These are phyloP conservation scores for Eucalyptus curtisii DNA, from an alignment of 345 rosid genomes.

Conservation along the genomic window DNA sequence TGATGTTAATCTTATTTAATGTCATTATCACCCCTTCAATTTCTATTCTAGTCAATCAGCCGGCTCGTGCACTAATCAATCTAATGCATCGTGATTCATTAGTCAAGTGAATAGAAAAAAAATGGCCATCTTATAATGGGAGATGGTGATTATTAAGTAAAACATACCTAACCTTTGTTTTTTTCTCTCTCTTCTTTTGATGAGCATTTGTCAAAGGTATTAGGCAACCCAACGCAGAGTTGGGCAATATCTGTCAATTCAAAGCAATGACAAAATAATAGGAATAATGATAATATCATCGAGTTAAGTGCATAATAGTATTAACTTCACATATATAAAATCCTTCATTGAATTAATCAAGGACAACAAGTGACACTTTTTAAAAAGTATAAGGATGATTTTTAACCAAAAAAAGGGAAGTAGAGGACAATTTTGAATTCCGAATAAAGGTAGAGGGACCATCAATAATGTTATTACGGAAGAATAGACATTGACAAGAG, in stretches of 20 bases:
- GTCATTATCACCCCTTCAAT: background rate
- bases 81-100: background rate
- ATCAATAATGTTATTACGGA: background rate
- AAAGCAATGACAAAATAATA: background rate
- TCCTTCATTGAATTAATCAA: fast-evolving
- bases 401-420: background rate
- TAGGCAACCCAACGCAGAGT: background rate
- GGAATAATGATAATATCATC: background rate
- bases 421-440: background rate
- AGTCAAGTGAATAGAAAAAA: background rate
- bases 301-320: background rate
- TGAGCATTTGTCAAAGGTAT: background rate
- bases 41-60: background rate
- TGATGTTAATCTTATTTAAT: background rate
- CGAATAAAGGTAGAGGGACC: background rate
- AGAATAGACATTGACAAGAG: background rate
- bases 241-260: background rate
- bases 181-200: background rate
- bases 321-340: background rate
- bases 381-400: background rate
- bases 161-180: background rate
- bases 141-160: background rate
- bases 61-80: background rate
- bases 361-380: fast-evolving
- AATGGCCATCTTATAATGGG: background rate